A percentile compares a stretch with the other conserved stretches of the same genome.
These are phyloP conservation scores for Globisporangium okanoganense DNA, from an alignment of 352 stramenopile species.

Conservation along the genomic window DNA sequence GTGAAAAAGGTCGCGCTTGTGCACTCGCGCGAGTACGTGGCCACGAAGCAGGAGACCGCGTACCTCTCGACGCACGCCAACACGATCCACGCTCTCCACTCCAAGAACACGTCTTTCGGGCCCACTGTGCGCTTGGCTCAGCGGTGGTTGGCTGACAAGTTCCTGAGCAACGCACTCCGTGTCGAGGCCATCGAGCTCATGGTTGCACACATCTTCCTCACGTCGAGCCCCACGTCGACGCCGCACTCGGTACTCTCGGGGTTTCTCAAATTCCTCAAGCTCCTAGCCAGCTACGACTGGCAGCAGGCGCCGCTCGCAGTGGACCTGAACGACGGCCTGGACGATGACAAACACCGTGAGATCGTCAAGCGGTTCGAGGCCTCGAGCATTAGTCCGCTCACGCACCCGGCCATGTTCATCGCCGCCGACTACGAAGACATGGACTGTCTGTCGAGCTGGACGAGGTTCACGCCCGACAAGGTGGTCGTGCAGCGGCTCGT, in stretches of 20 bases:
- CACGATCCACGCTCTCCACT: conserved; percentile 72
- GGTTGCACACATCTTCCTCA: conserved; percentile 73
- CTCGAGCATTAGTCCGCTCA: conserved; percentile 45
- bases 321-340: conserved; percentile 56
- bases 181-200: conserved; percentile 79
- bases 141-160: conserved; percentile 79
- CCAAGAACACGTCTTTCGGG: conserved; percentile 72
- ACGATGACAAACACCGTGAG: conserved; percentile 63
- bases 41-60: conserved; percentile 51
- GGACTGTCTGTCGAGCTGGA: conserved; percentile 83
- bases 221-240: conserved; percentile 33
- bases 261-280: conserved; percentile 78
- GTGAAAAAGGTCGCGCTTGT: conserved; percentile 57
- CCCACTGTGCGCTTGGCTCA: conserved; percentile 78
- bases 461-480: conserved; percentile 51
- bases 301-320: conserved; percentile 65
- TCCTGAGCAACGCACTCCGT: conserved; percentile 59
- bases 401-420: conserved; percentile 76
- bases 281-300: conserved; percentile 74
- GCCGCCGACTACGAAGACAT: conserved; percentile 75
- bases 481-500: conserved; percentile 66
- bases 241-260: conserved; percentile 77
- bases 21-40: conserved; percentile 58
- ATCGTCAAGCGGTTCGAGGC: conserved; percentile 76
- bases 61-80: conserved; percentile 68